These are phyloP conservation scores for Hymenoscyphus linearis DNA, from an alignment of 2,329 filamentous ascomycete species.

Conservation along the genomic window DNA sequence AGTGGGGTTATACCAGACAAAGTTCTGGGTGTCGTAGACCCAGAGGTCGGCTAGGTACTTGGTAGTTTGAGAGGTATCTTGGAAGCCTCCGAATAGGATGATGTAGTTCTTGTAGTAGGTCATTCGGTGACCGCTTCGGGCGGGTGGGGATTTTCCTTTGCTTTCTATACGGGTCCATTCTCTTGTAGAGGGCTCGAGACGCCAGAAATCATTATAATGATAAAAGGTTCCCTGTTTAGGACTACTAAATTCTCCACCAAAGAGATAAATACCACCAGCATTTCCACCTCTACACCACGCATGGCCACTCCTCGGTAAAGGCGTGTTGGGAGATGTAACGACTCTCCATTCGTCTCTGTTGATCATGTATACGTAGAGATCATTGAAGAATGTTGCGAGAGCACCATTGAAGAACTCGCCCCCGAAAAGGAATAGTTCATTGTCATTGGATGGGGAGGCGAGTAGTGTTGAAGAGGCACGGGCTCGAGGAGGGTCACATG, in stretches of 20 bases:
- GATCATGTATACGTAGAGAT: constrained; percentile 66
- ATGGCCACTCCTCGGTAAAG: constrained; percentile 85
- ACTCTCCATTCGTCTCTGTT: constrained; percentile 86
- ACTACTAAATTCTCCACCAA: constrained; percentile 93
- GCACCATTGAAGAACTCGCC: constrained; percentile 96
- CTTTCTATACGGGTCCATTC: constrained; percentile 90
- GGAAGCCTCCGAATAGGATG: constrained; percentile 91
- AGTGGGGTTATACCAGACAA: constrained; percentile 73
- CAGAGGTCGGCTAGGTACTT: constrained; percentile 92
- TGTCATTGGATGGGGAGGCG: constrained; percentile 78
- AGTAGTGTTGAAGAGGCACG: constrained; percentile 77
- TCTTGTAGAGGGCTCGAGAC: constrained; percentile 72
- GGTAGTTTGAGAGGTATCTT: constrained; percentile 91
- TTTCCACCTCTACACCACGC: constrained; percentile 91
- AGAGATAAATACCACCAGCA: constrained; percentile 75
- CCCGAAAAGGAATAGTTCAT: constrained; percentile 86
- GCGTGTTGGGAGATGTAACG: constrained; percentile 86
- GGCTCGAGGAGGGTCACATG: constrained; percentile 67
- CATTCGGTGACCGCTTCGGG: constrained; percentile 90
- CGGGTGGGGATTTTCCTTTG: constrained; percentile 71
- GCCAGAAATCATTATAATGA: constrained; percentile 99
- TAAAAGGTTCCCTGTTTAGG: constrained; percentile 98
- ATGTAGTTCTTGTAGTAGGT: constrained; percentile 97
- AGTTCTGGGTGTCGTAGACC: constrained; percentile 89
- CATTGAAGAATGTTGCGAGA: constrained; percentile 67